Evolutionary conservation across 2,329 filamentous ascomycete genomes (phyloP), one percentile per base, ranked within the genome.

Genomic region (Periconia sp.): DNA sequence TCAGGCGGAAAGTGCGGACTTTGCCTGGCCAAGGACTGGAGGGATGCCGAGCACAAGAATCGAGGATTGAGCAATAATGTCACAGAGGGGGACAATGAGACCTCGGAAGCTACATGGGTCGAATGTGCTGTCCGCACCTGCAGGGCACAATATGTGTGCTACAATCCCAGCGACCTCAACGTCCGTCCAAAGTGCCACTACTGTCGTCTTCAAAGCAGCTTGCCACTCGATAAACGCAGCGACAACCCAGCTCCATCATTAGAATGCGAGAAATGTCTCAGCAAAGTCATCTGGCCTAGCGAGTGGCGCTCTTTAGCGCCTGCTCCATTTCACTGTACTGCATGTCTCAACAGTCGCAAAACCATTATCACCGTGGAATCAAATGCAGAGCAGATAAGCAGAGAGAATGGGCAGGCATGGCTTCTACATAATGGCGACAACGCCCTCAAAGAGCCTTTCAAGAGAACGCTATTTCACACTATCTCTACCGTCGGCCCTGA

Each of bases 141-240:
- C 56, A 69, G 76, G 9, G 74, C 70, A 1, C 76, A 79, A 54
- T 81, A 80, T 50, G 71, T 79, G 19, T 73, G 79, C 4, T 80
- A 80, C 54, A 69, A 74, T 29, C 54, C 67, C 2, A 57, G 68
- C 3, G 50, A 52, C 1, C 64, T 79, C n/a, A 68, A 63, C 0
- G 72, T 77, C 1, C 72, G 71, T 1, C 53, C 77, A 21, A 80
- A 80, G 55, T 80, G 78, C 55, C 65, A 73, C 55, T 79, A 74
- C 57, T 80, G 77, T 51, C 72, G 76, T 10, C 36, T 40, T n/a
- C 50, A 54, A 33, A 19, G 36, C 28, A 5, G 22, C 5, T 19
- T 40, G 13, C 26, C 38, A 2, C 21, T 19, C 16, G 16, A 40
- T 4, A 33, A 49, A 26, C 36, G 38, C 9, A 45, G 23, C 18